These are phyloP conservation scores for Pseudonitzschia multistriata DNA, from an alignment of 108 stramenopile genomes.

Conservation along the genomic window DNA sequence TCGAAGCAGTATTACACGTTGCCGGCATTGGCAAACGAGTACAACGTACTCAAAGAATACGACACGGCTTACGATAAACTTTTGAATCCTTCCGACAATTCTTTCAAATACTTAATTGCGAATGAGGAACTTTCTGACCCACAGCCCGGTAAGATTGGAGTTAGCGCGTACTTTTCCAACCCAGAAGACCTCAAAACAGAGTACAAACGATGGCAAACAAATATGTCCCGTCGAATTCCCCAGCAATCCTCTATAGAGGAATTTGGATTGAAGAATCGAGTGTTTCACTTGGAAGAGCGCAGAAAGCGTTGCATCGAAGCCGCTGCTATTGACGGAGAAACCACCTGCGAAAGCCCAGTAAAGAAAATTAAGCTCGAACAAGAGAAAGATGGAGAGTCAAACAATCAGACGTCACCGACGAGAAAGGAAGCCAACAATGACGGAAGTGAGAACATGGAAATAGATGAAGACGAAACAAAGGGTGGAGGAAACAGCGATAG, in stretches of 20 bases:
- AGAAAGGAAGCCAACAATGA: neutral
- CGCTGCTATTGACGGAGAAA: constrained; percentile 18
- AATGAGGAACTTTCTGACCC: constrained; percentile 18
- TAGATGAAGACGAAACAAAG: constrained; percentile 2
- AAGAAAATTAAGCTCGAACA: constrained; percentile 16
- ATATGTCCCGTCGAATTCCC: constrained; percentile 55
- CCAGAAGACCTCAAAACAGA: constrained; percentile 53
- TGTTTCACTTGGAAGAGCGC: constrained; percentile 65
- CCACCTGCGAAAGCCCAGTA: neutral
- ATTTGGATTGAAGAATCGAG: constrained; percentile 50
- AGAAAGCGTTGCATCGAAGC: constrained; percentile 37
- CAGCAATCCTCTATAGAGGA: constrained; percentile 75
- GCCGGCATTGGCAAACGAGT: constrained; percentile 2
- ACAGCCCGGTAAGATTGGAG: constrained; percentile 39
- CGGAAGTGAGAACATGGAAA: neutral
- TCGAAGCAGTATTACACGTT: neutral
- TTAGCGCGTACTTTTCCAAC: constrained; percentile 25
- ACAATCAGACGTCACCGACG: neutral
- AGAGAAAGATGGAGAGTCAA: neutral
- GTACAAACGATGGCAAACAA: constrained; percentile 60
- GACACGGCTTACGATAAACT: constrained; percentile 42
- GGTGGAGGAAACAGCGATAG: constrained; percentile 7
- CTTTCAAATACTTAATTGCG: constrained; percentile 20
- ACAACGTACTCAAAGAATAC: constrained; percentile 25
- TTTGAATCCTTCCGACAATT: constrained; percentile 15